Base-by-base conservation (phyloP, 768 basidiomycete species). In the Termitomyces sp. region DNA sequence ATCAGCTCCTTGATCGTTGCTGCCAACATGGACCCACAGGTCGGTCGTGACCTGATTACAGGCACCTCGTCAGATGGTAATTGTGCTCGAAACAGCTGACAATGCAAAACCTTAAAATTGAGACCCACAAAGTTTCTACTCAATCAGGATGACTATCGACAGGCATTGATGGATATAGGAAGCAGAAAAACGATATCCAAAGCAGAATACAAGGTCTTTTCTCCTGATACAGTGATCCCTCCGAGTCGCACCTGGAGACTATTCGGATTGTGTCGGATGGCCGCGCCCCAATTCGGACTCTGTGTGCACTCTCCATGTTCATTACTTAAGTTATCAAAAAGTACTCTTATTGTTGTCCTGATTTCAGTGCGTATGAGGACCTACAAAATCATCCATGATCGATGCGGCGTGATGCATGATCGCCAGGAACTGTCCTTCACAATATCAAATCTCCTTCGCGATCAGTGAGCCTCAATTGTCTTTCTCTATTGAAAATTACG, bases 1-100 rank as follows among this genome's bases (percentile, higher is more conserved):
- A 38, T 54, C 53, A 39, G 4, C 22, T 24, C 53, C 53, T 54
- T 54, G 53, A 54, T 54, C 53, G 53, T 54, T 54, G 53, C 52
- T 50, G 32, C 32, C 5, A 53, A 53, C 3, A 39, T 38, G 15
- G 16, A 39, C 16, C 52, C 52, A 39, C 38, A 54, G 22, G 15
- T 36, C 13, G 2, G 33, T n/a, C 18, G 18, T n/a, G 8, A 8
- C 8, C 8, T 42, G 3, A 42, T 51, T 6, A 33, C 50, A 51
- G 50, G 33, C 32, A 50, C 33, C 18, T n/a, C 9, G 32, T 33
- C 32, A 50, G 18, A 50, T 51, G 33, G 33, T 35, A 13, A 13
- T 51, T 13, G 50, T 51, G 33, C 50, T 35, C 20, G n/a, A 35
- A 51, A 20, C 18, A 20, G 50, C 33, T 51, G 33, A 52, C 51